Percentiles rank a stretch among this genome's conserved stretches.
Evolutionary conservation across 164 flowering plant species (phyloP).

Genomic region (Saururus chinensis): DNA sequence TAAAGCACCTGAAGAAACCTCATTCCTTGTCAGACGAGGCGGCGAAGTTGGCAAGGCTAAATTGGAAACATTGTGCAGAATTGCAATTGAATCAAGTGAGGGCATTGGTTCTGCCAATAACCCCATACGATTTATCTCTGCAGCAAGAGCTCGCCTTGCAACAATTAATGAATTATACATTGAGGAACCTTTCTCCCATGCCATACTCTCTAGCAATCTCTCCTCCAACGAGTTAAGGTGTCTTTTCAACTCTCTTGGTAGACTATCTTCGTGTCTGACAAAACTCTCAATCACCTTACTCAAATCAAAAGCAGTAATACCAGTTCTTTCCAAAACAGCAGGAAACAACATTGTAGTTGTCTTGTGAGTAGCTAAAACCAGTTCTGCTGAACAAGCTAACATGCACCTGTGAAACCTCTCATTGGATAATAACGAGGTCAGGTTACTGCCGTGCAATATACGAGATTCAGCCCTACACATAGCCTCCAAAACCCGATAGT

Average conservation of each 20-base stretch:
- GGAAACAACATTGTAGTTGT: conserved; percentile 96
- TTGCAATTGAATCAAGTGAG: conserved; percentile 85
- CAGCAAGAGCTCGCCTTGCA: conserved; percentile 66
- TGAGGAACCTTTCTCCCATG: conserved; percentile 97
- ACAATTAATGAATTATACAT: conserved; percentile 90
- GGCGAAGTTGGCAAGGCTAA: conserved; percentile 51
- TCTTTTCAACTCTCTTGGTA: conserved; percentile 88
- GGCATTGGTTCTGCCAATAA: conserved; percentile 97
- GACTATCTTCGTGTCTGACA: conserved; percentile 89
- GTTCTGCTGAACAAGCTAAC: conserved; percentile 98
- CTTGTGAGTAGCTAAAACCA: conserved; percentile 91
- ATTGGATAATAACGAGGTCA: conserved; percentile 79
- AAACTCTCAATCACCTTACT: conserved; percentile 99
- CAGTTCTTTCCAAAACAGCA: conserved; percentile 89
- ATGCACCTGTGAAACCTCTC: conserved; percentile 99
- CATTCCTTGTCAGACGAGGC: conserved; percentile 2
- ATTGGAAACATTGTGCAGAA: conserved; percentile 46
- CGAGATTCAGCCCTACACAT: conserved; percentile 91
- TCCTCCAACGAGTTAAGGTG: conserved; percentile 95
- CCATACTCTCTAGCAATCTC: conserved; percentile 90
- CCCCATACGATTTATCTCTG: conserved; percentile 71
- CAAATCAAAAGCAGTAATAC: conserved; percentile 97
- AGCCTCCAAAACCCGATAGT: conserved; percentile 84
- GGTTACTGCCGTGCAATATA: conserved; percentile 57
- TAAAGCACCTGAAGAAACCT: neutral